Evolutionary conservation across 1,139 yeast genomes (phyloP).

Genomic region (Kurtzmaniella quercitrusa): DNA sequence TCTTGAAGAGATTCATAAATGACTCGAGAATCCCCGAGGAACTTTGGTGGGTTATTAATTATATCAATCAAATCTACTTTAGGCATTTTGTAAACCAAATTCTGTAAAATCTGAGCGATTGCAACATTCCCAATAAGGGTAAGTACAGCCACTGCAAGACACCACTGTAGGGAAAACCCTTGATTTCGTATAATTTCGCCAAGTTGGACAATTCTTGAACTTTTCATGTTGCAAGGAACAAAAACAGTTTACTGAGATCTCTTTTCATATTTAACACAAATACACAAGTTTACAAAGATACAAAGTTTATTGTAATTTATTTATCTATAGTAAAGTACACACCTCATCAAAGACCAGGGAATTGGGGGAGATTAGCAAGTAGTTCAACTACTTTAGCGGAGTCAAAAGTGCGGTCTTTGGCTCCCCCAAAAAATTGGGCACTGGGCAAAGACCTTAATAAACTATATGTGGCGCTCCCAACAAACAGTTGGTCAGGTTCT

Average conservation of each 20-base stretch:
- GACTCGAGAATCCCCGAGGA: conserved; percentile 5
- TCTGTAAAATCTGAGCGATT: background rate
- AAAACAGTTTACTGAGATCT: no score
- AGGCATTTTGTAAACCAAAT: conserved; percentile 11
- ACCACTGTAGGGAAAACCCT: background rate
- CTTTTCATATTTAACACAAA: no score
- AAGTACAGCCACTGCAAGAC: background rate
- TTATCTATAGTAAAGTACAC: background rate
- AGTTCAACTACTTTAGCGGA: conserved; percentile 39
- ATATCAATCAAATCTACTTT: conserved; percentile 16
- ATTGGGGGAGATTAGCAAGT: conserved; percentile 32
- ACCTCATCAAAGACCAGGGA: conserved; percentile 16
- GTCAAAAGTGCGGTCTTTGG: conserved; percentile 36
- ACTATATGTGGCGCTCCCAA: conserved; percentile 51
- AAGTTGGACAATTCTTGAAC: background rate
- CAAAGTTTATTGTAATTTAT: background rate
- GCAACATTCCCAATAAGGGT: background rate
- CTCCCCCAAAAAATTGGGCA: conserved; percentile 42
- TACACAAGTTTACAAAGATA: background rate
- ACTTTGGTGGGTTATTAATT: conserved; percentile 9
- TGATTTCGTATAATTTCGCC: background rate
- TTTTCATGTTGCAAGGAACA: background rate
- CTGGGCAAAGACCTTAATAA: conserved; percentile 52
- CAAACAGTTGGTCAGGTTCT: conserved; percentile 25
- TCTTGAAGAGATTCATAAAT: conserved; percentile 15